Evolutionary conservation across 23 red algal genomes (phyloP), one percentile per base, ranked within the genome.

Genomic region (Gracilaria caudata): DNA sequence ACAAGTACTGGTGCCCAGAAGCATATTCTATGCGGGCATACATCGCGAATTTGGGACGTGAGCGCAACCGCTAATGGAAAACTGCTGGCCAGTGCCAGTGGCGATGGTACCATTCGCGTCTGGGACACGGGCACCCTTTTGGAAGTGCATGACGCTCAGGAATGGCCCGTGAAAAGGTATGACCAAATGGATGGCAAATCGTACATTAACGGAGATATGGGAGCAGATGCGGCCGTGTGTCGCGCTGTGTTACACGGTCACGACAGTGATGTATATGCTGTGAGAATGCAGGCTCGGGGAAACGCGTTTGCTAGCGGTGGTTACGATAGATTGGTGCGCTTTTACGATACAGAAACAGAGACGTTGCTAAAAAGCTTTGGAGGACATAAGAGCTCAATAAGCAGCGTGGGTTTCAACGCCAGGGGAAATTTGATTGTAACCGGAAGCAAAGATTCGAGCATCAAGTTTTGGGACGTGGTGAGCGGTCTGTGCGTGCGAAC

Each of bases 401-500:
- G 93, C 21, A 86, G 91, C 13, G 85, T 92, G 7, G 88, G 88
- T 4, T 95, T 95, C 84, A 99, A 99, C 64, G 93, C 93, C n/a
- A 55, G 88, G 40, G 93, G 97, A 80, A 99, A 95, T 64, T 55
- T 99, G 89, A 93, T 95, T 32, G 78, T 99, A 30, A 94, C 89
- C 23, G 97, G 97, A 45, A 94, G 93, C 85, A 99, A 99, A 76
- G 97, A 99, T 61, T 90, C 90, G 29, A 99, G 93, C 12, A 95
- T 99, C 72, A 93, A 94, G 87, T 99, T 90, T 79, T 99, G 97
- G 97, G 97, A 99, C 55, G 79, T 99, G 9, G 51, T 95, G 66
- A 93, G 87, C 24, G 97, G 97, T 23, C 64, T 94, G 30, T 99
- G 97, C 86, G 75, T 95, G 16, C 90, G 91, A 61, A 94, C 85